Evolutionary conservation across 1,139 yeast species (phyloP).

Genomic region (Candida tropicalis): DNA sequence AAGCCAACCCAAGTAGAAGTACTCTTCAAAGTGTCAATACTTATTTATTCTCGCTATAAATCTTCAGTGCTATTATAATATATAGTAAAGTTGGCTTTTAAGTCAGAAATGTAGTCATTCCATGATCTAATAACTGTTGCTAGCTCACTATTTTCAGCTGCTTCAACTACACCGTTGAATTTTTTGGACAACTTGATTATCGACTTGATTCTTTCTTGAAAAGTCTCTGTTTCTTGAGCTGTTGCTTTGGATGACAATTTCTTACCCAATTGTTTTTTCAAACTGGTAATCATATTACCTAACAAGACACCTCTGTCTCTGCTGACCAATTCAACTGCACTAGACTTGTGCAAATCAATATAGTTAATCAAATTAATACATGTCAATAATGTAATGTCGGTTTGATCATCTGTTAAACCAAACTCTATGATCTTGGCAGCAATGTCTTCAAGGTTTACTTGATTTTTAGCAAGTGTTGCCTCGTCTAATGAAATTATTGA

Average conservation of each 20-base stretch:
- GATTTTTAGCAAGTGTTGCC: constrained; percentile 20
- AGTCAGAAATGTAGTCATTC: constrained; percentile 12
- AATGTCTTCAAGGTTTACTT: constrained; percentile 26
- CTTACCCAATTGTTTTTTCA: constrained; percentile 33
- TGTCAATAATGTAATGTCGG: constrained; percentile 42
- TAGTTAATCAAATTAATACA: constrained; percentile 36
- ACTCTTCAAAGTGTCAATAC: constrained; percentile 69
- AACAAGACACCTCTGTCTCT: constrained; percentile 24
- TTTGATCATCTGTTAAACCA: constrained; percentile 42
- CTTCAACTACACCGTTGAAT: constrained; percentile 13
- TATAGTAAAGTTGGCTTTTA: constrained; percentile 14
- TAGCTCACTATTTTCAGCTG: constrained; percentile 11
- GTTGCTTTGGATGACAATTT: constrained; percentile 46
- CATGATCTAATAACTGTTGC: constrained; percentile 9
- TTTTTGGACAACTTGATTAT: constrained; percentile 18
- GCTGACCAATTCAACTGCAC: constrained; percentile 18
- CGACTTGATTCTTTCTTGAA: constrained; percentile 20
- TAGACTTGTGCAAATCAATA: constrained; percentile 23
- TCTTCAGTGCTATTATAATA: constrained; percentile 16
- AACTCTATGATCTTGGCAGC: constrained; percentile 31
- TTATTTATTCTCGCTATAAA: constrained; percentile 23
- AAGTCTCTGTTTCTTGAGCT: constrained; percentile 35
- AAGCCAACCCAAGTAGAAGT: constrained; percentile 74
- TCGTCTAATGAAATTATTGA: constrained; percentile 44
- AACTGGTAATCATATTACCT: constrained; percentile 24